Evolutionary conservation across 176 grass and related monocot species (phyloP).

Genomic region (Pontederia paniculata): DNA sequence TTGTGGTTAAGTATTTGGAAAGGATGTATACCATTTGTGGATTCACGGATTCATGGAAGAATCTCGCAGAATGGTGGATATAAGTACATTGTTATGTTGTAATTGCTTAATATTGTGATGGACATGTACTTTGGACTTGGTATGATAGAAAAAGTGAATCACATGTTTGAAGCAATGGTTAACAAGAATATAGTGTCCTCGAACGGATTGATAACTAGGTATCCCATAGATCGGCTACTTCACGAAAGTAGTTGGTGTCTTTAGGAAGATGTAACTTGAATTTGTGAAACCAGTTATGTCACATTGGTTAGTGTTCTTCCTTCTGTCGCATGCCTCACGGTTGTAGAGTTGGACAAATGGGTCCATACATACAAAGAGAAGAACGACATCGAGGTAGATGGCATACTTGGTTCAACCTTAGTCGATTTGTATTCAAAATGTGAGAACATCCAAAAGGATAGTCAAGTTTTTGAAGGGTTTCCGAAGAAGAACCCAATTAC

Average conservation of each 20-base stretch:
- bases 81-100: neutral
- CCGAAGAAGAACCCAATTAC: conserved; percentile 12
- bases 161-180: conserved; percentile 8
- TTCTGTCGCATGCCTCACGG: neutral
- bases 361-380: conserved; percentile 17
- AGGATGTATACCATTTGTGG: conserved; percentile 32
- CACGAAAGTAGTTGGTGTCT: conserved; percentile 8
- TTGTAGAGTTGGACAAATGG: conserved; percentile 20
- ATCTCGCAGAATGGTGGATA: neutral
- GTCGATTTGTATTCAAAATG: conserved; percentile 23
- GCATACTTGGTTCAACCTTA: conserved; percentile 15
- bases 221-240: conserved; percentile 6
- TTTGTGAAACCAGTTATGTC: conserved; percentile 17
- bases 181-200: conserved; percentile 17
- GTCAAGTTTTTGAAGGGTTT: conserved; percentile 17
- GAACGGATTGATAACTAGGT: conserved; percentile 20
- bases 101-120: conserved; percentile 17
- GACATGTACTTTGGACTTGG: conserved; percentile 16
- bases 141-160: conserved; percentile 3
- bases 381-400: conserved; percentile 15
- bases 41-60: conserved; percentile 13
- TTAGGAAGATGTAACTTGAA: conserved; percentile 11
- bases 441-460: conserved; percentile 12
- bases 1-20: conserved; percentile 44
- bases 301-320: conserved; percentile 19